phyloP scores from a whole-genome alignment of 164 flowering plant species.

The Vitis riparia region DNA sequence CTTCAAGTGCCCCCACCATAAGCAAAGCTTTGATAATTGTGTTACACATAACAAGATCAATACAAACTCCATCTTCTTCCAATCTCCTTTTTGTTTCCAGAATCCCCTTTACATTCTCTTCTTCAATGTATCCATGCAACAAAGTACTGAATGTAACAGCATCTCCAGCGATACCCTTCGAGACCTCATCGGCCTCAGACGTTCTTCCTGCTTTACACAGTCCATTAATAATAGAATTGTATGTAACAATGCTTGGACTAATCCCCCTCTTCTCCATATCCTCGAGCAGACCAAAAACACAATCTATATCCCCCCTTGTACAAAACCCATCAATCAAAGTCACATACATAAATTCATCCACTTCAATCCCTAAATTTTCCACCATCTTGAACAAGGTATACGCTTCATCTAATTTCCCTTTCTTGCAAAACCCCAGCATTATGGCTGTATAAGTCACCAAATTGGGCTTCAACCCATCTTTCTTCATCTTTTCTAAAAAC shows the following conservation, averaged over 20 bases:
- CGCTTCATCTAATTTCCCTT: slow-evolving; percentile 72
- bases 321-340: slow-evolving; percentile 69
- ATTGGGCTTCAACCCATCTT: slow-evolving; percentile 52
- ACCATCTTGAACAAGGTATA: slow-evolving; percentile 45
- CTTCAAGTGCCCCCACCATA: slow-evolving; percentile 62
- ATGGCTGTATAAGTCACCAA: slow-evolving; percentile 68
- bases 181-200: slow-evolving; percentile 55
- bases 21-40: slow-evolving; percentile 71
- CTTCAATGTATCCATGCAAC: slow-evolving; percentile 61
- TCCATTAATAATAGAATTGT: slow-evolving; percentile 73
- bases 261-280: slow-evolving; percentile 71
- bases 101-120: slow-evolving; percentile 42
- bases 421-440: slow-evolving; percentile 63
- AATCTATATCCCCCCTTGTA: slow-evolving; percentile 50
- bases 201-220: slow-evolving; percentile 66
- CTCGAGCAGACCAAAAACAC: slow-evolving; percentile 50
- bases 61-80: slow-evolving; percentile 48
- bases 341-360: slow-evolving; percentile 69
- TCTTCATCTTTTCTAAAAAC: slow-evolving; percentile 58
- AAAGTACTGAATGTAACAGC: slow-evolving; percentile 55
- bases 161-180: slow-evolving; percentile 52
- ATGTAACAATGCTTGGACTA: slow-evolving; percentile 49
- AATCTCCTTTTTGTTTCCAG: slow-evolving; percentile 53
- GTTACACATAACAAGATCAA: slow-evolving; percentile 71
- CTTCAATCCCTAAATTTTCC: slow-evolving; percentile 43